Evolutionary conservation across 495 filamentous ascomycete species (phyloP), one percentile per base, ranked within the genome.

Genomic region (Talaromyces liani): DNA sequence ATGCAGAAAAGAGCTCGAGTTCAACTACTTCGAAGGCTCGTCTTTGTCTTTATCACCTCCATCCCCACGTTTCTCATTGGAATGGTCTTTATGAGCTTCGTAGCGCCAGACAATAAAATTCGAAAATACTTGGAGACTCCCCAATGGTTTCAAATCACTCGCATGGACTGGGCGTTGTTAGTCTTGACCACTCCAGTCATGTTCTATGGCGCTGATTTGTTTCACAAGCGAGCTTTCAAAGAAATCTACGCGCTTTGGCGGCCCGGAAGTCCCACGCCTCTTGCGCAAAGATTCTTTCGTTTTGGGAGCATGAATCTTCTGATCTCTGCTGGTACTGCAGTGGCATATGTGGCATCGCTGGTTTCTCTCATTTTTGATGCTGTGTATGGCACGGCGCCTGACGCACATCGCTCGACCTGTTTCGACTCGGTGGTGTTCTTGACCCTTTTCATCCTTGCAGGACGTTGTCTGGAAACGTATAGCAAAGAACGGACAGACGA

Each of bases 271-370:
- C 83, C 79, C 5, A 86, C 88, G 2, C 92, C 92, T 0, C 69
- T 96, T 6, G 68, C 90, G 18, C 83, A 87, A 62, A 79, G 94
- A n/a, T 92, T 98, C 67, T 93, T 92, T 67, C 86, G 91, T 14
- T 98, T 98, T 67, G 93, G 93, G 14, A 96, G 92, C 74, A 98
- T 98, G 93, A 95, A 97, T 68, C 87, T 93, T 71, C 81, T 98
- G 62, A 90, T 98, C 68, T 95, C 90, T 16, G 78, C 93, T 14
- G 93, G 93, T 10, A 96, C 94, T 2, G 85, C 85, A 4, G 89
- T 97, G 54, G 93, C 93, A 2, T 98, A 97, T 69, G 78, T 96
- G 67, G 84, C 91, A 0, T 96, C 91, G 0, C 74, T 97, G 58
- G 89, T 87, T 9, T 84, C 94, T 61, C 80, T 98, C 63, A 87